Base-by-base conservation (phyloP, 371 early-diverging fungal genomes). In the Mucor lusitanicus region DNA sequence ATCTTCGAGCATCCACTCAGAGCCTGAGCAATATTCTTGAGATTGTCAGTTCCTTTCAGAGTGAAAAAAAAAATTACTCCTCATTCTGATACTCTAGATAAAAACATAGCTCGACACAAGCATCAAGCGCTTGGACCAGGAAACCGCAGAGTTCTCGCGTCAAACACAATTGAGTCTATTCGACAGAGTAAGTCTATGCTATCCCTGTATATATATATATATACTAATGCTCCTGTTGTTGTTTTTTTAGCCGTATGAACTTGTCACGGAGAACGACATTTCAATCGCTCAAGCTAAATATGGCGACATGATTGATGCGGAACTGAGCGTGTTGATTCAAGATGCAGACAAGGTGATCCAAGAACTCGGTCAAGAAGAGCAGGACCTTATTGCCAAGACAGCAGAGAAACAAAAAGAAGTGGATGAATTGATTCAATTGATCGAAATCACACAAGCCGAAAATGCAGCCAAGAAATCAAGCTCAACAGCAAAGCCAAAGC, bases 231-330 rank as follows among this genome's bases (percentile, higher is more conserved):
- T 9, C 9, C 46, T 7, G 12, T 46, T 33, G 21, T 50, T 37
- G 37, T 12, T 50, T 12, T 50, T 11, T 19, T 56, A 56, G 56
- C 30, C 21, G 21, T 62, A 65, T n/a, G 65, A 65, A n/a, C 21
- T 65, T 25, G 65, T 58, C 11, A 65, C 65, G 6, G 48, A 57
- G 37, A 35, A 8, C 27, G 65, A 65, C 17, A 65, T 65, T 5
- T n/a, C 6, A 12, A 58, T 1, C 23, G 65, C 65, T 0, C 44
- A 42, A 17, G 1, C 6, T 6, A 46, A 65, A 19, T 2, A 37
- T 17, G 7, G 27, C 1, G 33, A 13, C 13, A 48, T 25, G 3
- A 3, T 65, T 1, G 15, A 28, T 7, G 33, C 59, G 12, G 48
- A 65, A 25, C 33, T 42, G 12, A n/a, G 35, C 5, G 1, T 44